Percentiles rank a stretch among this genome's conserved stretches.
Evolutionary conservation across 2,329 filamentous ascomycete species (phyloP).

Genomic region (Sporothrix curviconia): DNA sequence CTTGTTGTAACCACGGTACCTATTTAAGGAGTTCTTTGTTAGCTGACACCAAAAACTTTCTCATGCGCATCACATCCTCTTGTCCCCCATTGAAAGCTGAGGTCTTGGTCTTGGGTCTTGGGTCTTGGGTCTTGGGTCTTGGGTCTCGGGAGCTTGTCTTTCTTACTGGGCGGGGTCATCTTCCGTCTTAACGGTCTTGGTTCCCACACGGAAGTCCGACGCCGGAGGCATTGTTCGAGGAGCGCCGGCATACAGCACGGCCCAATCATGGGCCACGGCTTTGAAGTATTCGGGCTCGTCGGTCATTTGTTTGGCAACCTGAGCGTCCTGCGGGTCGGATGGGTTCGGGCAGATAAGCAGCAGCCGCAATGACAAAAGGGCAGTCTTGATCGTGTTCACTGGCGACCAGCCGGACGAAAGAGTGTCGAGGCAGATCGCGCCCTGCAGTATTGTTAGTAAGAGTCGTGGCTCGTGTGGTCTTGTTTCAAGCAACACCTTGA

Average conservation of each 20-base stretch:
- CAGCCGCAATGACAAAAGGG: slow-evolving; percentile 85
- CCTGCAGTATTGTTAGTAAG: no score
- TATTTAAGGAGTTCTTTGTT: background rate
- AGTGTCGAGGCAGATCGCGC: slow-evolving; percentile 94
- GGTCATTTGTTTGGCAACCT: slow-evolving; percentile 87
- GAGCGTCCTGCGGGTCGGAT: slow-evolving; percentile 92
- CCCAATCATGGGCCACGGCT: slow-evolving; percentile 82
- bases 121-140: slow-evolving; percentile 13
- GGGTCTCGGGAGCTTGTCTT: background rate
- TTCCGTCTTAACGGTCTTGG: no score
- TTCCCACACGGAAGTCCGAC: no score
- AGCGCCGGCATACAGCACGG: slow-evolving; percentile 73
- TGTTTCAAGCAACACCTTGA: no score
- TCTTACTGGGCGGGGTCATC: no score
- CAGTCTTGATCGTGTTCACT: slow-evolving; percentile 92
- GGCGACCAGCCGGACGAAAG: slow-evolving; percentile 88
- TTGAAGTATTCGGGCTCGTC: slow-evolving; percentile 72
- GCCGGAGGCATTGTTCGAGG: slow-evolving; percentile 39
- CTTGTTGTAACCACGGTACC: slow-evolving; percentile 83
- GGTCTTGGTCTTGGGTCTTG: no score
- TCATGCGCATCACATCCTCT: no score
- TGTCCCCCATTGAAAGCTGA: slow-evolving; percentile 4
- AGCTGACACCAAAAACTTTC: background rate
- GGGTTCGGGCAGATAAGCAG: slow-evolving; percentile 90
- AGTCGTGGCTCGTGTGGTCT: no score